Percentiles rank a stretch among this genome's conserved stretches.
phyloP scores from a whole-genome alignment of 495 filamentous ascomycete genomes.

The Penicillium argentinense region DNA sequence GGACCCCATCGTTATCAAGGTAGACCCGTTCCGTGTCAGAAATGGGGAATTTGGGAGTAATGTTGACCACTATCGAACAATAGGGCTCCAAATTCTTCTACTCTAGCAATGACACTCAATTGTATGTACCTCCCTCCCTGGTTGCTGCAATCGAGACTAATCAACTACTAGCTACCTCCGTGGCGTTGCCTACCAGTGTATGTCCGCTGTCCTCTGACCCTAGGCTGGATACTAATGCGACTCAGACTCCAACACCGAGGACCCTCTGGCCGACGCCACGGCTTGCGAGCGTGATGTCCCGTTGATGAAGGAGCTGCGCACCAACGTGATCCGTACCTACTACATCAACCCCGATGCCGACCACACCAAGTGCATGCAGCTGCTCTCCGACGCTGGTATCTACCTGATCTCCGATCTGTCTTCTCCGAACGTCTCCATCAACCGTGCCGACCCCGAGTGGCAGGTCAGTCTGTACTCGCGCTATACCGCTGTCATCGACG shows the following conservation, averaged over 20 bases:
- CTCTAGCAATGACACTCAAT: conserved; percentile 72
- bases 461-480: conserved; percentile 68
- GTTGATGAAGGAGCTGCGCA: conserved; percentile 69
- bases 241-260: conserved; percentile 35
- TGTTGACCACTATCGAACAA: conserved; percentile 2
- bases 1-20: conserved; percentile 72
- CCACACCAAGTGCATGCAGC: conserved; percentile 81
- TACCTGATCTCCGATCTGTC: conserved; percentile 91
- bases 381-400: conserved; percentile 83
- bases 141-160: conserved; percentile 4
- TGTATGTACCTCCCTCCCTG: conserved; percentile 47
- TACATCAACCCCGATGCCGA: conserved; percentile 77
- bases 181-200: conserved; percentile 85
- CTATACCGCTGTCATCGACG: conserved; percentile 83
- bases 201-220: conserved; percentile 13
- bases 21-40: conserved; percentile 17
- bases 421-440: conserved; percentile 77
- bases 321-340: conserved; percentile 93
- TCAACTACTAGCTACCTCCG: conserved; percentile 60
- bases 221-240: neutral
- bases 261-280: conserved; percentile 70
- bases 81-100: conserved; percentile 82
- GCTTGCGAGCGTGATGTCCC: conserved; percentile 81
- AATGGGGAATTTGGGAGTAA: too few relatives aligned
- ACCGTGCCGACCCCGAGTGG: conserved; percentile 76